phyloP scores from a whole-genome alignment of 176 grass and related monocot species.

The Cymbopogon citratus region DNA sequence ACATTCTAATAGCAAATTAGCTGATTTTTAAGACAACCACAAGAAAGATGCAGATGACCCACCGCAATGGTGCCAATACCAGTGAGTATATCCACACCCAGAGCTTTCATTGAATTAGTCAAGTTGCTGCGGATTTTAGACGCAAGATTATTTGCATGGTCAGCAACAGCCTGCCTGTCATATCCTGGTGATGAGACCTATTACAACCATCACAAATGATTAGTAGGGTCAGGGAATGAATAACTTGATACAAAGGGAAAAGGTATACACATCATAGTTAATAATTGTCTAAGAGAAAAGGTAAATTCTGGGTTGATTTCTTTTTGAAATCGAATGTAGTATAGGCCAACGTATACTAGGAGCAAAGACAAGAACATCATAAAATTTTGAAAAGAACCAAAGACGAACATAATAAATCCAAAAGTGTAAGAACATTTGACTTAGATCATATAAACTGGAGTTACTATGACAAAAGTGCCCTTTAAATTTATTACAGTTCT shows the following conservation, averaged over 20 bases:
- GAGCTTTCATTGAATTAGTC: constrained; percentile 91
- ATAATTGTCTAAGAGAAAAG: not conserved
- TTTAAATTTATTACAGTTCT: not conserved
- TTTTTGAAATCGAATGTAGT: not conserved
- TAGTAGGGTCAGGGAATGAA: not conserved
- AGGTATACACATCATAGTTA: not conserved
- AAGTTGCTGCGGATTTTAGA: constrained; percentile 87
- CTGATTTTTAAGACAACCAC: not conserved
- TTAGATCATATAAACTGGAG: not conserved
- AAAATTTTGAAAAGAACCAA: not conserved
- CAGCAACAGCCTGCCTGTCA: constrained; percentile 76
- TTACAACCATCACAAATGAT: constrained; percentile 3
- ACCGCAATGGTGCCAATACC: constrained; percentile 75
- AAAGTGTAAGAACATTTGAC: not conserved
- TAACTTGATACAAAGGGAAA: not conserved
- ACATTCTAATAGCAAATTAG: not conserved
- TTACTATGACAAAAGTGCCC: not conserved
- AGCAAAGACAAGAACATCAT: not conserved
- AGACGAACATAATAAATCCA: constrained; percentile 3
- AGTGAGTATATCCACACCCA: constrained; percentile 82
- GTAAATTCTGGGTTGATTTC: not conserved
- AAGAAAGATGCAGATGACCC: constrained; percentile 31
- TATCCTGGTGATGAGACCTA: constrained; percentile 84
- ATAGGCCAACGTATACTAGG: not conserved
- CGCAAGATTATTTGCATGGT: constrained; percentile 92